A percentile compares a stretch with the other conserved stretches of the same genome.
Evolutionary conservation across 495 filamentous ascomycete genomes (phyloP).

Genomic region (Hyaloscypha hepaticicola): DNA sequence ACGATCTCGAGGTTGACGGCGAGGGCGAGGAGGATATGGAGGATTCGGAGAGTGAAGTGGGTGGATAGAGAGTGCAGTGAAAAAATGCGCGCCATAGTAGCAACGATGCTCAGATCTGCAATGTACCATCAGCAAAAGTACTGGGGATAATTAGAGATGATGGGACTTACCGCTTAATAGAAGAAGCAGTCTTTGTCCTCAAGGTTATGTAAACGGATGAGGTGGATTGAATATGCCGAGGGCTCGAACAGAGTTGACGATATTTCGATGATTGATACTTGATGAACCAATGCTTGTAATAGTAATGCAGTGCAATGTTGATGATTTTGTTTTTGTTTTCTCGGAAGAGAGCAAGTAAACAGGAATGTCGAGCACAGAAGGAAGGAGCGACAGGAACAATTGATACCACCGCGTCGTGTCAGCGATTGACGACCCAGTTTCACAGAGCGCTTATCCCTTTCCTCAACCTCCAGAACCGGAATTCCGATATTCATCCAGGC

Average conservation of each 20-base stretch:
- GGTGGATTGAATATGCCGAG: not conserved
- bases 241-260: not conserved
- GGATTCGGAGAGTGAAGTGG: not conserved
- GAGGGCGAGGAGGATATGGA: not conserved
- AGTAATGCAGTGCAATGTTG: not conserved
- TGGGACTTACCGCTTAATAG: not conserved
- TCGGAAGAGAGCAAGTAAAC: not conserved
- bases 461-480: too few relatives aligned
- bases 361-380: not conserved
- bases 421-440: too few relatives aligned
- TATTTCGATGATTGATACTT: not conserved
- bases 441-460: too few relatives aligned
- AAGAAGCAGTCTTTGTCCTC: not conserved
- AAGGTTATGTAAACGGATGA: not conserved
- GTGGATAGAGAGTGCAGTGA: too few relatives aligned
- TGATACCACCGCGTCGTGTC: too few relatives aligned
- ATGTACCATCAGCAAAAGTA: not conserved
- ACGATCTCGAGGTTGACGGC: too few relatives aligned
- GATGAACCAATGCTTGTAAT: not conserved
- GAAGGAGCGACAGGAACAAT: too few relatives aligned
- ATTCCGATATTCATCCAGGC: too few relatives aligned
- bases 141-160: not conserved
- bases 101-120: not conserved
- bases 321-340: not conserved
- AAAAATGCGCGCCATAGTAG: not conserved